Conservation (phyloP, 768 basidiomycete genomes). For the Naematelia encephala region DNA sequence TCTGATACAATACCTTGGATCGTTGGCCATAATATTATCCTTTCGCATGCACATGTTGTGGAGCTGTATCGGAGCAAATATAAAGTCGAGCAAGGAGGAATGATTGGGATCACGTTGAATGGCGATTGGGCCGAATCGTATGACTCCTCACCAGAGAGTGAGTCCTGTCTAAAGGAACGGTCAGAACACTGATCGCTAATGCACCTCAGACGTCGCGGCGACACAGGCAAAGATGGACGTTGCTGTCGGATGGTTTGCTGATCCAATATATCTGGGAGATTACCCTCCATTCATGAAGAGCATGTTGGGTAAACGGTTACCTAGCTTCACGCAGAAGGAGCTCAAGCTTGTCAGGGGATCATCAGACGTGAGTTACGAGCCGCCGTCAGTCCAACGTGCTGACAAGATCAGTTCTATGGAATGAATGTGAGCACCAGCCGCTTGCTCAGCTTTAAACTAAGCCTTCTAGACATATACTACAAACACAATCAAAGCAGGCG, state of each 20-base stretch:
- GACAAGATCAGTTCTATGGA: conserved; percentile 26
- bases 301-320: conserved; percentile 40
- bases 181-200: conserved; percentile 5
- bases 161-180: conserved; percentile 35
- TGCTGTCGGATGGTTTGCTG: conserved; percentile 62
- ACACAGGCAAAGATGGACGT: conserved; percentile 71
- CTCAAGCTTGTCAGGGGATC: conserved; percentile 40
- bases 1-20: conserved; percentile 40
- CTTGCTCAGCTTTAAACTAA: not conserved
- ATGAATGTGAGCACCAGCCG: conserved; percentile 18
- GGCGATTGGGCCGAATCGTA: conserved; percentile 74
- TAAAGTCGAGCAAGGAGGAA: conserved; percentile 62
- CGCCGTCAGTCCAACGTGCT: conserved; percentile 6
- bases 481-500: conserved; percentile 35
- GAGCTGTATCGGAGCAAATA: conserved; percentile 67
- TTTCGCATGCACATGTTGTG: conserved; percentile 67
- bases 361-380: conserved; percentile 46
- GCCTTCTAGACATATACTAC: conserved; percentile 33
- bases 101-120: conserved; percentile 76
- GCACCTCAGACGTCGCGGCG: conserved; percentile 59
- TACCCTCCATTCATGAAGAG: conserved; percentile 57
- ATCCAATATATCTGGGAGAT: conserved; percentile 68
- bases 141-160: conserved; percentile 66
- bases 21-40: conserved; percentile 65
- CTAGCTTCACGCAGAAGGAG: conserved; percentile 43